Base-by-base conservation (phyloP, 129 eudicot species). In the Flaveria robusta region DNA sequence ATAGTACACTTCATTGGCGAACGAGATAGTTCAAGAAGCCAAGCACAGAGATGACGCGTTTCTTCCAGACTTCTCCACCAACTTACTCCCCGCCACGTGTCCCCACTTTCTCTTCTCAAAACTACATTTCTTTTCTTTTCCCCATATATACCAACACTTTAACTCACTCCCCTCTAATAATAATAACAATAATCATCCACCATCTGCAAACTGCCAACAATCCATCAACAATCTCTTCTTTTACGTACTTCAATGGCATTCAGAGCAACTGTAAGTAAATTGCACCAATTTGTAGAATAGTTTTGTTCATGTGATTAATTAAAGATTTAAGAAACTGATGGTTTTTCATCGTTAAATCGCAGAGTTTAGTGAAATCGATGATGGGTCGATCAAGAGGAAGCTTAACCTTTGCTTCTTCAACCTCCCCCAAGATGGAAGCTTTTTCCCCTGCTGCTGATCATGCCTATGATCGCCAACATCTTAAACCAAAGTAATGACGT, bases 281-380 rank as follows among this genome's bases (percentile, higher is more conserved):
- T 2, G 3, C 2, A n/a, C 63, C 2, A 58, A n/a, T 26, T 41
- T 14, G 18, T 43, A 9, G 22, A 16, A 58, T n/a, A n/a, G n/a
- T 13, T 41, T 63, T 13, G 5, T 23, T 9, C 51, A 0, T 73
- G 0, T 63, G 39, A 34, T 34, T 34, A 34, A 34, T 34, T 34
- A 34, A 34, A 34, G 39, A 34, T 34, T 34, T 34, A 34, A 34
- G 39, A 5, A 34, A 34, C 39, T 73, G 50, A 3, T 13, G 68
- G 23, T n/a, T 20, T 59, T 27, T 13, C 14, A 5, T 11, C 23
- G 37, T 3, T 16, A 27, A 9, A 9, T 73, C 60, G 42, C 84
- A 88, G 87, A 80, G 51, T 76, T 83, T 75, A 59, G 55, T 76
- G 86, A 89, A 81, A 73, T 62, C 88, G 7, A 60, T 85, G 78